Evolutionary conservation across 2,329 filamentous ascomycete species (phyloP).

Genomic region (Knoxdaviesia proteae): DNA sequence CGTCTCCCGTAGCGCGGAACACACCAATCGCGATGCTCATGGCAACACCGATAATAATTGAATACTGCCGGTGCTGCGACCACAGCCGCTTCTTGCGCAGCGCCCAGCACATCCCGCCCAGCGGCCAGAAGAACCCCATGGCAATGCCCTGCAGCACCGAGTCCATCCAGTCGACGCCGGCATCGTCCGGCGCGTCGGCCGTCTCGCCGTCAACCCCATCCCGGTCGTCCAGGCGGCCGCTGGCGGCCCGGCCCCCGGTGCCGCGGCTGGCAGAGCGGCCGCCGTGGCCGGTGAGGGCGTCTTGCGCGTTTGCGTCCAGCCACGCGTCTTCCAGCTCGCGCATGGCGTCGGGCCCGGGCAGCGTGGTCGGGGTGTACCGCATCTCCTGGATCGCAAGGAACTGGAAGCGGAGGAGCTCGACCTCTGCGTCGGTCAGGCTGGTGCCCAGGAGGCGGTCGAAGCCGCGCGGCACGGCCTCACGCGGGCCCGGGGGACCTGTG

Average conservation of each 20-base stretch:
- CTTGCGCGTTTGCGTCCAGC: conserved; percentile 49
- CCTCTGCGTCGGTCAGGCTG: conserved; percentile 66
- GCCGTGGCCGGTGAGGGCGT: conserved; percentile 16
- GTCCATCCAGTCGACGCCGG: conserved; percentile 43
- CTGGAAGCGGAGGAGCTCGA: conserved; percentile 67
- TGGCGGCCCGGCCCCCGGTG: conserved; percentile 15
- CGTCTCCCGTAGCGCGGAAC: conserved; percentile 14
- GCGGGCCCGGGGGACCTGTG: neutral
- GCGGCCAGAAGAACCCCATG: conserved; percentile 86
- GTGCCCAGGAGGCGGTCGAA: conserved; percentile 71
- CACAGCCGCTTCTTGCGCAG: conserved; percentile 75
- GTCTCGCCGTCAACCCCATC: neutral
- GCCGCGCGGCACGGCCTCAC: conserved; percentile 28
- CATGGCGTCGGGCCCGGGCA: conserved; percentile 60
- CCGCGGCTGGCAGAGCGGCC: conserved; percentile 6
- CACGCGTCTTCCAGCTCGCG: conserved; percentile 70
- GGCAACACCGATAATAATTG: conserved; percentile 46
- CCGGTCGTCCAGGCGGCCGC: conserved; percentile 10
- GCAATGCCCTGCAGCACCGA: conserved; percentile 74
- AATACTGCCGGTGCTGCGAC: conserved; percentile 50
- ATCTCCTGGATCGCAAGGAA: conserved; percentile 71
- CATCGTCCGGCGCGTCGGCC: conserved; percentile 11
- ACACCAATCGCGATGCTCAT: conserved; percentile 14
- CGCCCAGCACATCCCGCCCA: conserved; percentile 71
- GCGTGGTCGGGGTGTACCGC: conserved; percentile 69